Conservation (phyloP, 768 basidiomycete genomes). For the Amanita polypyramis region DNA sequence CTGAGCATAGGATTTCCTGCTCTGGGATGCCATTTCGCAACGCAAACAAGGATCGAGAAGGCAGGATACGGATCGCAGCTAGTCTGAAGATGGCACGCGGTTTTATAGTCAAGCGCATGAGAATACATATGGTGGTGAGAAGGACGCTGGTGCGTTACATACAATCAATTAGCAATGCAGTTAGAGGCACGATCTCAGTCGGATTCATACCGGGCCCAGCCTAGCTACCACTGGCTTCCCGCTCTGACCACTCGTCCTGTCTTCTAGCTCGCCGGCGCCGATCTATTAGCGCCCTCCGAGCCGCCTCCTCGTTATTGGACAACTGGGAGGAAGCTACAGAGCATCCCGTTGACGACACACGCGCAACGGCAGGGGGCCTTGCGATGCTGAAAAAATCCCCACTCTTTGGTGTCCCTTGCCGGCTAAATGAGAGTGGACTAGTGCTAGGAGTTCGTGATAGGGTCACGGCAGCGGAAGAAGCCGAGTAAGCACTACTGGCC, state of each 20-base stretch:
- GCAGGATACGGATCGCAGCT: neutral
- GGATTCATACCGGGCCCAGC: neutral
- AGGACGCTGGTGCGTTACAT: too few species aligned
- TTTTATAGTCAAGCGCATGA: neutral
- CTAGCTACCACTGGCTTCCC: neutral
- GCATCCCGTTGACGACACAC: constrained; percentile 9
- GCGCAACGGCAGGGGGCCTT: constrained; percentile 3
- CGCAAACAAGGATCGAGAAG: neutral
- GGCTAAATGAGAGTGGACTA: neutral
- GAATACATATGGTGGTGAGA: neutral
- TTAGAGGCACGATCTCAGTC: too few species aligned
- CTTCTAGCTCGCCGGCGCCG: constrained; percentile 11
- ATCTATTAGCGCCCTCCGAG: constrained; percentile 9
- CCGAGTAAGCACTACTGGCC: constrained; percentile 18
- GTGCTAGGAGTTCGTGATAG: neutral
- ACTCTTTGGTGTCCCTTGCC: neutral
- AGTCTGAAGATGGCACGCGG: neutral
- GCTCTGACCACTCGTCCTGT: constrained; percentile 4
- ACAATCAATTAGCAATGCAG: too few species aligned
- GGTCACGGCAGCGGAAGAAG: constrained; percentile 9
- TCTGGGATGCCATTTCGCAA: neutral
- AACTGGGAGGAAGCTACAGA: neutral
- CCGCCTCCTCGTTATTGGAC: constrained; percentile 4
- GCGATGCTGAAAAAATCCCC: neutral
- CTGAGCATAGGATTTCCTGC: constrained; percentile 1